Base-by-base conservation (phyloP, 192 early-diverging fungal species). In the Entrophospora sp. region DNA sequence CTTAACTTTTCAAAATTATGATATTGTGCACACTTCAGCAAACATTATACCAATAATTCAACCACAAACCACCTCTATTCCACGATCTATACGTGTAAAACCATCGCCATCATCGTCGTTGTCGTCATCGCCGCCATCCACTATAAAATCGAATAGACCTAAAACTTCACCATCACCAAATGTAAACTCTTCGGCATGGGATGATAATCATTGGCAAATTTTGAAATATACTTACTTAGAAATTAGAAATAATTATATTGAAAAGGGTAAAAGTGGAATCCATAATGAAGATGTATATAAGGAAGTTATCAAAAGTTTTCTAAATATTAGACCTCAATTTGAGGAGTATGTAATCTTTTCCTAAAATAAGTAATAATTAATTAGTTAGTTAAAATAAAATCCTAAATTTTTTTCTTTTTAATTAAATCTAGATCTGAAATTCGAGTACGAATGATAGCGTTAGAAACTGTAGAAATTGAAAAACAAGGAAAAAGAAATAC, bases 141-240 rank as follows among this genome's bases (percentile, higher is more conserved):
- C 16, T 22, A 9, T 38, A 44, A 14, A 31, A 40, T 14, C 7
- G 20, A 44, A 18, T 5, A 5, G 9, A 12, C 2, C 32, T 18
- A 8, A 28, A 5, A 10, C 12, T 20, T 42, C 58, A 3, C 6
- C 58, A 13, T 27, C 20, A 16, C 13, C n/a, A 35, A 32, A 5
- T 52, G n/a, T n/a, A n/a, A 43, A 18, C 18, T 57, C 55, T 16
- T 4, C 5, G 6, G 32, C 13, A 3, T 61, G 59, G 59, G 28
- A 37, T 18, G 35, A 16, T 5, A 10, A 44, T 31, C 59, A 61
- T 43, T 61, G 59, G 40, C 1, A 30, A 18, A 14, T 18, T 3
- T 27, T 61, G 8, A 61, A 61, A 45, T 7, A 9, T 31, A 14
- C 44, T 42, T 61, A 61, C 35, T n/a, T 31, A 28, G 59, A 61